Base-by-base conservation (phyloP, 208 protist species). In the Sergeia podlipaevii region DNA sequence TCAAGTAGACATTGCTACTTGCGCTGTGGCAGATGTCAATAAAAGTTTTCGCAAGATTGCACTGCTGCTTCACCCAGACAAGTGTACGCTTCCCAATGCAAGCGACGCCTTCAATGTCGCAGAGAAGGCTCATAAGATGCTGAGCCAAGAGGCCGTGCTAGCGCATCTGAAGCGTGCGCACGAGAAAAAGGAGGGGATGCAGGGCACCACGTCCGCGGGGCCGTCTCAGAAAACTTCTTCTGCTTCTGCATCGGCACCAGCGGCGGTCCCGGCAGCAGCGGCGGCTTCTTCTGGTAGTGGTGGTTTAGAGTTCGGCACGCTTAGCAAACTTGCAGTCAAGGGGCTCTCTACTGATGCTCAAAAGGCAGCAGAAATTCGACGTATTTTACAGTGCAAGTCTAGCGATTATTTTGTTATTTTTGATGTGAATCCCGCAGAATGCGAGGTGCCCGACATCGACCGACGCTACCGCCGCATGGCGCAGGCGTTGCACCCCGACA, bases 1-100 rank as follows among this genome's bases (percentile, higher is more conserved):
- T 4, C 41, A 77, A 33, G 45, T 96, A 11, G 71, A 87, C 56
- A 58, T 86, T 45, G 67, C 75, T 37, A 73, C 65, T 0, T 87
- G 77, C 50, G 76, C 74, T 27, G 17, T 87, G 6, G 20, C 44
- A 4, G 83, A 87, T 44, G 74, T 96, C n/a, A 87, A 80, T 37
- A 71, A 72, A 43, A 74, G 39, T 34, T 96, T 83, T 49, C 75
- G 77, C n/a, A 50, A 44, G 29, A 83, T 96, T 41, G 83, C 80
- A n/a, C 54, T 96, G 13, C 70, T 88, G 21, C 67, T 96, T 13
- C 89, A 96, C 60, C 89, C 89, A 8, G 89, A 96, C 60, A 96
- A 96, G 81, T 96, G 89, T 71, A 65, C 53, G 17, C 70, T 92
- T 20, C 61, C 79, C 15, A 66, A 85, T 43, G 79, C 83, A 45